Evolutionary conservation across 495 filamentous ascomycete species (phyloP), one percentile per base, ranked within the genome.

Genomic region (Hypoxylon perforatum): DNA sequence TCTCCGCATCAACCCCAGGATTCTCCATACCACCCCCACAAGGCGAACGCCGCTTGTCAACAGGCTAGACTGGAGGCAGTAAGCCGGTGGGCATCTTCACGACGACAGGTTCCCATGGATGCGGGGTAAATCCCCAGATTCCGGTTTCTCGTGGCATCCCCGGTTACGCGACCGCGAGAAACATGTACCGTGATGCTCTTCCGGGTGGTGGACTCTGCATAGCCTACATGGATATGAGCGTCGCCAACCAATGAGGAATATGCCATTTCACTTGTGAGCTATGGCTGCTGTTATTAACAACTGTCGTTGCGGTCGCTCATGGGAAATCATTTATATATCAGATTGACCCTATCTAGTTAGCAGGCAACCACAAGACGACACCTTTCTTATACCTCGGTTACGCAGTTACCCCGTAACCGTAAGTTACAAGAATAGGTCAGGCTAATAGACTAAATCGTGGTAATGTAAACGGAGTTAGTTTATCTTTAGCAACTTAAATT

Each of bases 41-140:
- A 54, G 38, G 58, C 38, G 23, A 19, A 25, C 18, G 38, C 38
- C 38, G 28, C 28, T 28, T 28, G 14, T 48, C 33, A 33, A 21
- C 21, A 12, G 15, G 21, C 59, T 62, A 62, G 36, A 28, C 58
- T 4, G 5, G 8, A 61, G 47, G 48, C 8, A 51, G 58, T 46
- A 53, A 53, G 15, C 28, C 44, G 44, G 23, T 7, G 28, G 23
- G 4, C 17, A 1, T 18, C 42, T 17, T 12, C 42, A 15, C 41
- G 39, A 59, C 41, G 25, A 28, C 25, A 3, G 7, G 3, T 28
- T 41, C 19, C 9, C 17, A n/a, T 23, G 7, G 10, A 41, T 5
- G 62, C 55, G 62, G 61, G 62, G 62, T 65, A 65, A 9, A 45
- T 54, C 62, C 48, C 62, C 41, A 14, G 55, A 41, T 48, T 53